Percentiles rank a stretch among this genome's conserved stretches.
Evolutionary conservation across 2,329 filamentous ascomycete species (phyloP).

Genomic region (Exophiala alcalophila): DNA sequence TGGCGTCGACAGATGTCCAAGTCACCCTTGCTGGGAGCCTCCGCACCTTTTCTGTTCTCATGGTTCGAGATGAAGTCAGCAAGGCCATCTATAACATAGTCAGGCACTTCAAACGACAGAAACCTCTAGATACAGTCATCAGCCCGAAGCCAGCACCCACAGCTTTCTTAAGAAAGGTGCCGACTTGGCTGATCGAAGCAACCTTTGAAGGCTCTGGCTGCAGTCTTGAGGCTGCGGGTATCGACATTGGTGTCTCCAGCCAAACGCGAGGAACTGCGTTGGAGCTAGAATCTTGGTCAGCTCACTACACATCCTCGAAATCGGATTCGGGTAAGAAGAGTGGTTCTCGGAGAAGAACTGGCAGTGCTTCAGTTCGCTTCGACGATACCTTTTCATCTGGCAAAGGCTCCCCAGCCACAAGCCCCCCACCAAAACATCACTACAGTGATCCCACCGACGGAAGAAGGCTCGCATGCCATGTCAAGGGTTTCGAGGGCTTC

Average conservation of each 20-base stretch:
- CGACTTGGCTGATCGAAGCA: conserved; percentile 79
- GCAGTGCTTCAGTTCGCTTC: conserved; percentile 66
- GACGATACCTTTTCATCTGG: conserved; percentile 61
- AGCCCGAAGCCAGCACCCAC: conserved; percentile 43
- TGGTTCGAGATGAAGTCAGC: conserved; percentile 88
- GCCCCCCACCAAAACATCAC: conserved; percentile 43
- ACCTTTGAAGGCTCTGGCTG: conserved; percentile 85
- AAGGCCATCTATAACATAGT: conserved; percentile 91
- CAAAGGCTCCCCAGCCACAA: conserved; percentile 53
- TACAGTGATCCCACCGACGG: conserved; percentile 61
- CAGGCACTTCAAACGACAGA: conserved; percentile 70
- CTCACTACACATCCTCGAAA: conserved; percentile 83
- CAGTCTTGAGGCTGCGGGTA: conserved; percentile 83
- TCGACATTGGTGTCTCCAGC: conserved; percentile 78
- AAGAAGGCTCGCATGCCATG: conserved; percentile 74
- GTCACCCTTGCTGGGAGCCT: conserved; percentile 76
- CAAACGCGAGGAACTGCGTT: conserved; percentile 79
- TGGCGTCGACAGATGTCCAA: conserved; percentile 78
- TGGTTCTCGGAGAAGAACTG: conserved; percentile 66
- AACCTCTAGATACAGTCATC: conserved; percentile 59
- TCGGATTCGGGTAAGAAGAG: conserved; percentile 61
- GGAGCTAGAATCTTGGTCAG: conserved; percentile 81
- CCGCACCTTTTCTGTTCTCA: conserved; percentile 82
- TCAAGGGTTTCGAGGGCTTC: conserved; percentile 81
- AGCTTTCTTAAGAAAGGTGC: conserved; percentile 68